phyloP scores from a whole-genome alignment of 1,139 yeast species.

The Debaryomycetaceae sp. region DNA sequence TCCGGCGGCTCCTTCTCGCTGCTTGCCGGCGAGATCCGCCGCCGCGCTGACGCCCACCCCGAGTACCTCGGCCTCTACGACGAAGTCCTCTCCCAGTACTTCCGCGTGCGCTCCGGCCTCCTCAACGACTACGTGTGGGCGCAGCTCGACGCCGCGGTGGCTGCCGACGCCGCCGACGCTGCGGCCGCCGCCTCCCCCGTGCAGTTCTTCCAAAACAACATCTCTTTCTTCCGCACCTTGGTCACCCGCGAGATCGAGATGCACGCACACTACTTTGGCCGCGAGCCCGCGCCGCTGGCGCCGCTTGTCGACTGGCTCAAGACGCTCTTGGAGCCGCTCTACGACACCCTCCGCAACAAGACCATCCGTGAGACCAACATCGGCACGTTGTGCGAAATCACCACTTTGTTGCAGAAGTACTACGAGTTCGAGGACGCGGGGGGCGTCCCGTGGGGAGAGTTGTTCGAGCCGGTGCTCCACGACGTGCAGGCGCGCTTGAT shows the following conservation, averaged over 20 bases:
- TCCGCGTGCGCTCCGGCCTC: slow-evolving; percentile 48
- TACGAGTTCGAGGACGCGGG: slow-evolving; percentile 49
- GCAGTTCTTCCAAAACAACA: slow-evolving; percentile 54
- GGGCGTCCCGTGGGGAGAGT: slow-evolving; percentile 45
- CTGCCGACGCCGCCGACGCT: slow-evolving; percentile 13
- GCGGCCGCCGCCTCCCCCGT: slow-evolving; percentile 33
- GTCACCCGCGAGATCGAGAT: slow-evolving; percentile 59
- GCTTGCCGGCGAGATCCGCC: slow-evolving; percentile 47
- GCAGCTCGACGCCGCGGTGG: slow-evolving; percentile 22
- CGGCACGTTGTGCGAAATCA: slow-evolving; percentile 65
- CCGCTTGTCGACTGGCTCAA: slow-evolving; percentile 54
- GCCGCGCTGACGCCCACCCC: slow-evolving; percentile 41
- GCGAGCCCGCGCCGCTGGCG: slow-evolving; percentile 2
- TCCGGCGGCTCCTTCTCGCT: slow-evolving; percentile 37
- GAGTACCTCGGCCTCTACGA: slow-evolving; percentile 66
- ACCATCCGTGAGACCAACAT: slow-evolving; percentile 69
- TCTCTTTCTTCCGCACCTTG: slow-evolving; percentile 54
- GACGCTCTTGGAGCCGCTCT: slow-evolving; percentile 67
- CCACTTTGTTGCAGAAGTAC: slow-evolving; percentile 64
- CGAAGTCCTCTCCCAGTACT: slow-evolving; percentile 65
- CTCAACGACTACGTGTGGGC: slow-evolving; percentile 39
- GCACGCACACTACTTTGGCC: slow-evolving; percentile 49
- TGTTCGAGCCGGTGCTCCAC: slow-evolving; percentile 67
- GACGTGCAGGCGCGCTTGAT: slow-evolving; percentile 79
- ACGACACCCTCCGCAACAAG: slow-evolving; percentile 62